Conservation (phyloP, 2,329 filamentous ascomycete genomes). For the Ophiostoma tasmaniense region DNA sequence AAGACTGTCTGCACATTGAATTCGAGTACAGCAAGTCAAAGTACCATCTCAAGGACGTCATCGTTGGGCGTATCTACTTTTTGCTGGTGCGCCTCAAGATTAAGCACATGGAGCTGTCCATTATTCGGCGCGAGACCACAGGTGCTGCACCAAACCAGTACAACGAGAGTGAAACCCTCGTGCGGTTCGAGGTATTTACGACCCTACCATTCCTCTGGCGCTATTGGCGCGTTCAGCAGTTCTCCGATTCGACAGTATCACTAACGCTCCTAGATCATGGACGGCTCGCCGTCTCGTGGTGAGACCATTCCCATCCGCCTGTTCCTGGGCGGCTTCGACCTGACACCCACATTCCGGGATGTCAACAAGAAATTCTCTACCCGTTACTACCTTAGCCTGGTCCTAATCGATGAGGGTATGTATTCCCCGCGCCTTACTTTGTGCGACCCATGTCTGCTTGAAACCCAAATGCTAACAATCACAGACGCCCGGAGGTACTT, state of each 20-base stretch:
- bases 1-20: conserved; percentile 98
- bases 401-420: conserved; percentile 85
- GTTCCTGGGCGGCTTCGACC: conserved; percentile 93
- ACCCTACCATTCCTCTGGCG: not conserved
- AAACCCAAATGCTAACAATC: conserved; percentile 18
- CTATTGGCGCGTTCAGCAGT: not conserved
- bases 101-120: conserved; percentile 98
- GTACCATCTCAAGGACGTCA: conserved; percentile 98
- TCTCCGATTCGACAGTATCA: not conserved
- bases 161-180: conserved; percentile 96
- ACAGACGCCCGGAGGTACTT: conserved; percentile 95
- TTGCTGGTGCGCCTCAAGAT: conserved; percentile 95
- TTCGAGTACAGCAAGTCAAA: conserved; percentile 99
- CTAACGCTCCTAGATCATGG: conserved; percentile 68
- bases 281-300: conserved; percentile 93
- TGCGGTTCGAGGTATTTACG: conserved; percentile 75
- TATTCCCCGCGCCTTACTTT: not conserved
- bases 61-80: conserved; percentile 98
- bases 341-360: conserved; percentile 96
- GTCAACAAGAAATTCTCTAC: conserved; percentile 99
- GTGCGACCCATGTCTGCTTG: not conserved
- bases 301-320: conserved; percentile 92
- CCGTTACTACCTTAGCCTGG: conserved; percentile 91
- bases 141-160: conserved; percentile 97
- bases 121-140: conserved; percentile 93